Base-by-base conservation (phyloP, 257 asterid genomes). In the Capsicum pubescens region DNA sequence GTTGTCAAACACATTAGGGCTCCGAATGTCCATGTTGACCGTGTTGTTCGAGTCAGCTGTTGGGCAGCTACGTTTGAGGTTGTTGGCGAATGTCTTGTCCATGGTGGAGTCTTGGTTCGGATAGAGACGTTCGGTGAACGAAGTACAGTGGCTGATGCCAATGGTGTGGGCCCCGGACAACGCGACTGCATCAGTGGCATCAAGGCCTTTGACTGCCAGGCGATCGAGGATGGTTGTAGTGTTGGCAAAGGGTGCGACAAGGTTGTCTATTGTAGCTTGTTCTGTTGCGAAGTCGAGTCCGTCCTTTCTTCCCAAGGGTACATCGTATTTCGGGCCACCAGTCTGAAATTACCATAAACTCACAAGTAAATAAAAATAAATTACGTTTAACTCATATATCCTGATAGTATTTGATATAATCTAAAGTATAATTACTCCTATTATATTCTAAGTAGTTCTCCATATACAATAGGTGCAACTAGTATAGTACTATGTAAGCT, bases 11-110 rank as follows among this genome's bases (percentile, higher is more conserved):
- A 60, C 4, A 3, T 56, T 80, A 9, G 83, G 83, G 42, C n/a
- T 56, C 0, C 71, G 36, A 3, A 80, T 36, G 42, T 80, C 83
- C 69, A 80, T 57, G n/a, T 56, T 3, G 3, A 60, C 70, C 0
- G 83, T 80, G 19, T 80, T 80, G 83, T 80, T 60, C 1, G 83
- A 56, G 16, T 57, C 8, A 36, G 70, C 71, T 0, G 71, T 80
- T 0, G 83, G 71, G 3, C 83, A 80, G 0, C 67, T 60, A 5
- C 4, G 0, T 42, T 60, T 80, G 3, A 80, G 83, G 71, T 58
- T 80, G 71, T 80, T 80, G 9, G 83, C 83, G 26, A 80, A 80
- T 36, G 83, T 80, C 9, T 80, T 36, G 83, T 80, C 83, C 83
- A 80, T 80, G 7, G 70, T 60, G 35, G 83, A 8, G 39, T 80